Conservation (phyloP, 2,329 filamentous ascomycete genomes). For the Cladorrhinum sp. region DNA sequence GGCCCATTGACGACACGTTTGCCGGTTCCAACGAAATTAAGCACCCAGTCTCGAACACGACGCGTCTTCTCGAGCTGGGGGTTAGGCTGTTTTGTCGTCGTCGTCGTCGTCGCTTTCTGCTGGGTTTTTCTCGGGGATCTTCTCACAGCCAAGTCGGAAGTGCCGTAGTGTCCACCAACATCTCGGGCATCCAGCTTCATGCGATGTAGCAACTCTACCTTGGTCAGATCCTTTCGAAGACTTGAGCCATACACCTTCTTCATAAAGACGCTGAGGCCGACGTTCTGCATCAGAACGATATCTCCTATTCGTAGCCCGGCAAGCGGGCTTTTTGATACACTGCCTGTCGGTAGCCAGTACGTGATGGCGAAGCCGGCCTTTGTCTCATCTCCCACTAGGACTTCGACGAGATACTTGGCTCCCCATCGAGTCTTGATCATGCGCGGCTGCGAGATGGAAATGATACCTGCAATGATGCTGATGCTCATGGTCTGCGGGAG, state of each 20-base stretch:
- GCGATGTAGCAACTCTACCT: constrained; percentile 64
- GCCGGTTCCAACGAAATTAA: constrained; percentile 56
- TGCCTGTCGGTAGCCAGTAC: constrained; percentile 66
- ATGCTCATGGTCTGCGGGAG: constrained; percentile 78
- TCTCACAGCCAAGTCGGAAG: constrained; percentile 43
- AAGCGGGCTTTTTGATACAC: constrained; percentile 34
- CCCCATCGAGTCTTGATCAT: constrained; percentile 66
- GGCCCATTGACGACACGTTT: not conserved
- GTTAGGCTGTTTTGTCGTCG: constrained; percentile 29
- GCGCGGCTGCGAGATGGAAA: constrained; percentile 66
- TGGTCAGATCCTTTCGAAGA: constrained; percentile 67
- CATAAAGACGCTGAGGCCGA: constrained; percentile 73
- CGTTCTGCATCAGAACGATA: constrained; percentile 74
- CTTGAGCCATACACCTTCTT: constrained; percentile 82
- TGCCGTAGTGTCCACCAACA: constrained; percentile 55
- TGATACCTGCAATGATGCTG: constrained; percentile 76
- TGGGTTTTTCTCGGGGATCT: constrained; percentile 28
- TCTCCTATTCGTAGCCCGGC: constrained; percentile 64
- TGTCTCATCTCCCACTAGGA: constrained; percentile 83
- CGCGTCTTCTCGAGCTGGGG: constrained; percentile 61
- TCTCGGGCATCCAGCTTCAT: constrained; percentile 50
- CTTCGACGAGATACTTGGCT: constrained; percentile 65
- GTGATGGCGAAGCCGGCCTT: constrained; percentile 75
- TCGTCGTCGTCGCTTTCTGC: not conserved
- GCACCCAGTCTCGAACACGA: constrained; percentile 71